Evolutionary conservation across 495 filamentous ascomycete genomes (phyloP).

Genomic region (Aspergillus diversus): DNA sequence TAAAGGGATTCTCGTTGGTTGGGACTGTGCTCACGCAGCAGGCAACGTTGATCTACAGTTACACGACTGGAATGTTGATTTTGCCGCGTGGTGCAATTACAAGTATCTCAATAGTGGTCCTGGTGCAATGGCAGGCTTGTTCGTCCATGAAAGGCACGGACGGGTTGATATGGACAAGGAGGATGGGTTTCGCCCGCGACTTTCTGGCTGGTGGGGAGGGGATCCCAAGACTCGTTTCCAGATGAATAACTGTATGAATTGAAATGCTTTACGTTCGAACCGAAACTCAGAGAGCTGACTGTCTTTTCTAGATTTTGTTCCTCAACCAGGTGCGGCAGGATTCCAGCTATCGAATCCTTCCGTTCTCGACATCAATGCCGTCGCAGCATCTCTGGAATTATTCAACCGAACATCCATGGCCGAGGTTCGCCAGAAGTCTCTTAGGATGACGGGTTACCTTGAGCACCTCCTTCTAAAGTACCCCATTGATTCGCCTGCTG

Average conservation of each 20-base stretch:
- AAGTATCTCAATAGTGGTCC: conserved; percentile 96
- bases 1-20: conserved; percentile 79
- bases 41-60: conserved; percentile 85
- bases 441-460: conserved; percentile 77
- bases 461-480: conserved; percentile 64
- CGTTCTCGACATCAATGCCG: conserved; percentile 62
- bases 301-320: conserved; percentile 61
- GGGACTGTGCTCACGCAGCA: conserved; percentile 94
- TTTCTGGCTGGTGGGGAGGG: conserved; percentile 91
- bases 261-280: background rate
- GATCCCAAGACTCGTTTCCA: conserved; percentile 74
- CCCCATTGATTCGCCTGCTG: conserved; percentile 39
- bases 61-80: conserved; percentile 94
- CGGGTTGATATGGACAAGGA: conserved; percentile 46
- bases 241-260: conserved; percentile 68
- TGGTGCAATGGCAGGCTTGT: conserved; percentile 82
- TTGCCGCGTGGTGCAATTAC: conserved; percentile 96
- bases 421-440: conserved; percentile 71
- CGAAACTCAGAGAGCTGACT: background rate
- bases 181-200: conserved; percentile 55
- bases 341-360: conserved; percentile 67
- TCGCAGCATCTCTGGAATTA: conserved; percentile 76
- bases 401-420: conserved; percentile 75
- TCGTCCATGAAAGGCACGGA: conserved; percentile 80
- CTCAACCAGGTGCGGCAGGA: conserved; percentile 65